Evolutionary conservation across 441 rosid genomes (phyloP).

Genomic region (Erodium trifolium): DNA sequence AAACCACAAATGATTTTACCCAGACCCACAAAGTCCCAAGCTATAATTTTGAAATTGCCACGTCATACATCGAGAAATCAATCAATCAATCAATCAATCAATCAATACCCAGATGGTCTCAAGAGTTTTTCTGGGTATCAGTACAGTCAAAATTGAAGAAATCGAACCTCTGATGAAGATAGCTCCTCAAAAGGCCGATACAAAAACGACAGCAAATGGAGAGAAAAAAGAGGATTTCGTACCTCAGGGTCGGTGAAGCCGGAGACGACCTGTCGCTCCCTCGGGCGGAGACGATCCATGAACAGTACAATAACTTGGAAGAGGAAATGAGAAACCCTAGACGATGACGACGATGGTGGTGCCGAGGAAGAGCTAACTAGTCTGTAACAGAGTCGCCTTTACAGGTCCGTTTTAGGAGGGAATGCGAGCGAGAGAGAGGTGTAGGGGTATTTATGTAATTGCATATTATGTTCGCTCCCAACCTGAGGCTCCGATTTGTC

Average conservation of each 20-base stretch:
- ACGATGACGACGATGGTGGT: neutral
- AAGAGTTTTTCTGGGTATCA: neutral
- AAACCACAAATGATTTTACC: neutral
- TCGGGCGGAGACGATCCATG: constrained; percentile 36
- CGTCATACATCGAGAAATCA: neutral
- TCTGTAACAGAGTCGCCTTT: no score
- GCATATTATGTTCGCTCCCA: no score
- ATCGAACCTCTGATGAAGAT: no score
- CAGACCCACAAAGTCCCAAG: neutral
- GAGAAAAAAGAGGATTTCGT: neutral
- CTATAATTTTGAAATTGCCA: neutral
- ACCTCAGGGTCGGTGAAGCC: constrained; percentile 57
- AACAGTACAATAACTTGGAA: neutral
- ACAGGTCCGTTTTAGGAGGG: no score
- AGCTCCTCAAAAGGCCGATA: neutral
- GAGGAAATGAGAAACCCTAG: neutral
- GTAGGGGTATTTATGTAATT: no score
- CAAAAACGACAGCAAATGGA: neutral
- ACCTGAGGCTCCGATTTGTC: no score
- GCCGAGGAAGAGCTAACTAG: neutral
- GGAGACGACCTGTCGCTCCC: constrained; percentile 34
- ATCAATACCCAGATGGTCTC: neutral
- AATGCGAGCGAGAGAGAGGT: no score
- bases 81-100: no score
- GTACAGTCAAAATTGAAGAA: neutral